These are phyloP conservation scores for Termitomyces sp. DNA, from an alignment of 768 basidiomycete genomes.

Conservation along the genomic window DNA sequence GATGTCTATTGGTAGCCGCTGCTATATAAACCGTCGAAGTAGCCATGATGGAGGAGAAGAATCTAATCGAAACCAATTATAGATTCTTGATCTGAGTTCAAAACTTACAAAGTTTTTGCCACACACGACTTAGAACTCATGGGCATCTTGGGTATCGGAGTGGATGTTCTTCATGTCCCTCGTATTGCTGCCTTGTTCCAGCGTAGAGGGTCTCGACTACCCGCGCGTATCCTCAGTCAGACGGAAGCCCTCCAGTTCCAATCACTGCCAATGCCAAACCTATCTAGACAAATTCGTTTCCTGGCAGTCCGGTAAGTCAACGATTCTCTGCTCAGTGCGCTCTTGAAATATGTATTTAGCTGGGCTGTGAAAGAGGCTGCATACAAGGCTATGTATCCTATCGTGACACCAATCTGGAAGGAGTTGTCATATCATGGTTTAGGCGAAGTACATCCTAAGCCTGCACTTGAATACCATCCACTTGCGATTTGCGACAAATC, in stretches of 20 bases:
- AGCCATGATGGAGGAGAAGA: slow-evolving; percentile 20
- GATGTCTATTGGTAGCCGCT: slow-evolving; percentile 45
- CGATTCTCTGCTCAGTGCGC: not conserved
- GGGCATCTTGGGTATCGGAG: slow-evolving; percentile 71
- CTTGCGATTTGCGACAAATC: slow-evolving; percentile 13
- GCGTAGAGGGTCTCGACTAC: slow-evolving; percentile 46
- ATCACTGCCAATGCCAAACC: slow-evolving; percentile 21
- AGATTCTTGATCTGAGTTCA: slow-evolving; percentile 8
- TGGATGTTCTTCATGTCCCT: slow-evolving; percentile 69
- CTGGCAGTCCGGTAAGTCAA: slow-evolving; percentile 69
- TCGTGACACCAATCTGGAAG: slow-evolving; percentile 65
- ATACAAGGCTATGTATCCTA: slow-evolving; percentile 80
- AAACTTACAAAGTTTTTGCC: not conserved
- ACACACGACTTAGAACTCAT: slow-evolving; percentile 25
- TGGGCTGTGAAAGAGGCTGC: slow-evolving; percentile 86
- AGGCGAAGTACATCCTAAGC: slow-evolving; percentile 25
- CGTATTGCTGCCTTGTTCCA: slow-evolving; percentile 55
- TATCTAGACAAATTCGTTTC: slow-evolving; percentile 38
- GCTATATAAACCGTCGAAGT: slow-evolving; percentile 38
- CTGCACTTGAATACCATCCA: slow-evolving; percentile 43
- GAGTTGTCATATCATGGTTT: slow-evolving; percentile 52
- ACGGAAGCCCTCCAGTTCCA: slow-evolving; percentile 40
- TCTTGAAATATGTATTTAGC: slow-evolving; percentile 30
- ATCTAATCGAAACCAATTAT: slow-evolving; percentile 6
- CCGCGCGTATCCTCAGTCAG: slow-evolving; percentile 60